phyloP scores from a whole-genome alignment of 495 filamentous ascomycete genomes.

The Wilcoxina mikolae region DNA sequence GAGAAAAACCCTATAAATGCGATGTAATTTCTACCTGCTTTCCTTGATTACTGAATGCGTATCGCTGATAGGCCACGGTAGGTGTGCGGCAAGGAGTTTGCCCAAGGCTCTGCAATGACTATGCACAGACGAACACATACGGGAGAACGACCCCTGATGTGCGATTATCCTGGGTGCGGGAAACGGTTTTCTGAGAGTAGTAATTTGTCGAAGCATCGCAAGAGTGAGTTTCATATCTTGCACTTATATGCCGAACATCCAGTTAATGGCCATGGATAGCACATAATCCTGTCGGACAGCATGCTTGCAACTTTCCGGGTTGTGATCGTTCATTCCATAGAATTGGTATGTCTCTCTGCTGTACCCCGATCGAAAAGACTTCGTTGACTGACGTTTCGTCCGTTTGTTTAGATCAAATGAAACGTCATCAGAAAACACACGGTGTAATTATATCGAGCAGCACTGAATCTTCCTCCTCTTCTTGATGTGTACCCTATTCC shows the following conservation, averaged over 20 bases:
- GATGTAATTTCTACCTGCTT: conserved; percentile 20
- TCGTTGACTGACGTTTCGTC: conserved; percentile 15
- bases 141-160: conserved; percentile 34
- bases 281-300: conserved; percentile 34
- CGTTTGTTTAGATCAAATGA: conserved; percentile 25
- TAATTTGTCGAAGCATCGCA: conserved; percentile 41
- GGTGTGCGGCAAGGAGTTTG: conserved; percentile 28
- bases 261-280: conserved; percentile 34
- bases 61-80: conserved; percentile 2
- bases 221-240: conserved; percentile 28
- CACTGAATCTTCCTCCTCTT: too few relatives aligned
- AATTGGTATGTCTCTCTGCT: conserved; percentile 36
- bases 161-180: conserved; percentile 35
- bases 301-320: conserved; percentile 34
- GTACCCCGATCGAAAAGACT: neutral
- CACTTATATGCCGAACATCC: neutral
- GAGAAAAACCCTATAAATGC: conserved; percentile 40
- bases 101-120: conserved; percentile 29
- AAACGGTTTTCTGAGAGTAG: conserved; percentile 42
- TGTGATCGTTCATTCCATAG: conserved; percentile 43
- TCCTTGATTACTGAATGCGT: neutral
- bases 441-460: conserved; percentile 7
- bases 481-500: too few relatives aligned
- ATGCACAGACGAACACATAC: conserved; percentile 29
- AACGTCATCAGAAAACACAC: conserved; percentile 27